Base-by-base conservation (phyloP, 2,329 filamentous ascomycete species). In the Scortechinia acanthostroma region DNA sequence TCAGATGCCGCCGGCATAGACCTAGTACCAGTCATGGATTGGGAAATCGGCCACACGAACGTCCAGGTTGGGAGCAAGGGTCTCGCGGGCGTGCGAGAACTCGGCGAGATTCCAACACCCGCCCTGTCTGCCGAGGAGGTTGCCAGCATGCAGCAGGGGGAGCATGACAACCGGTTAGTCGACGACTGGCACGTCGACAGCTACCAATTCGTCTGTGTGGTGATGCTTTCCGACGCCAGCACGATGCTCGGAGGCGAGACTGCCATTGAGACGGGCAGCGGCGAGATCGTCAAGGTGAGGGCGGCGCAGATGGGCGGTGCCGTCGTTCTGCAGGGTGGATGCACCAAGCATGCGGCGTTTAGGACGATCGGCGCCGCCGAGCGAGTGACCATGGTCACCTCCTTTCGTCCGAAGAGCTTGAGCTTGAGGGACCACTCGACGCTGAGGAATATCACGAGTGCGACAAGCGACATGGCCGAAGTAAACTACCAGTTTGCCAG, bases 311-410 rank as follows among this genome's bases (percentile, higher is more conserved):
- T 78, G 78, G 3, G 65, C 73, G 45, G 77, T 77, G 69, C 10
- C n/a, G 76, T 83, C 1, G 69, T 85, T 16, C 65, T 85, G 37
- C 81, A 86, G 57, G 82, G 81, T 15, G 69, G 80, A 20, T 83
- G 85, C 60, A 80, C 86, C 49, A 73, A 78, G 50, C 81, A 86
- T 56, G 71, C 77, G 48, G 82, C 80, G 1, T 66, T 83, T 16
- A 73, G 71, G 13, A 75, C 79, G 6, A 60, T 78, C 1, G 77
- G 77, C 16, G 68, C 68, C 3, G 69, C 70, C 20, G 81, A 85
- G 58, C 73, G 80, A 22, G 83, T 86, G 59, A 77, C 69, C 37
- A 79, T 81, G 63, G 78, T 86, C 43, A 86, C 81, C 0, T 78
- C 76, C 3, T 84, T 83, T 63, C 71, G 82, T 6, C 78, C 81